A percentile compares a stretch with the other conserved stretches of the same genome.
Conservation (phyloP, 495 filamentous ascomycete species). For the Xylaria acuta region DNA sequence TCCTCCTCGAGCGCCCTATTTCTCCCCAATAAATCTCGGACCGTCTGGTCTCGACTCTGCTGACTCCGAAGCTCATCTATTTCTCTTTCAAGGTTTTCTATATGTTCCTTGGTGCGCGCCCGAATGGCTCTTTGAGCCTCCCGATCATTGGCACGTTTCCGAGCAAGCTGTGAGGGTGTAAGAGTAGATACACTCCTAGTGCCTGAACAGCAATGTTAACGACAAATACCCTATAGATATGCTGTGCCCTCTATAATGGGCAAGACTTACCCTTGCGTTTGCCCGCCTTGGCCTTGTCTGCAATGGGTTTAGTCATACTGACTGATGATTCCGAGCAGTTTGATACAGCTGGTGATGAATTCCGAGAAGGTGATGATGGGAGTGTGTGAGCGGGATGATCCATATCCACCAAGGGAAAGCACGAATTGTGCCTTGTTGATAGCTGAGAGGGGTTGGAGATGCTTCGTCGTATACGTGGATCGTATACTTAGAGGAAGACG, state of each 20-base stretch:
- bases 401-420: slow-evolving; percentile 17
- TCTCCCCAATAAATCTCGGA: slow-evolving; percentile 42
- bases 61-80: slow-evolving; percentile 62
- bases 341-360: slow-evolving; percentile 21
- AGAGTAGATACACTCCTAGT: slow-evolving; percentile 74
- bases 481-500: slow-evolving; percentile 12
- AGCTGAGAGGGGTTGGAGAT: background rate
- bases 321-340: slow-evolving; percentile 22
- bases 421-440: background rate
- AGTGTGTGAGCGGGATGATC: slow-evolving; percentile 17
- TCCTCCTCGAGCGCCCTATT: slow-evolving; percentile 51
- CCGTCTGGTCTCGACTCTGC: slow-evolving; percentile 43
- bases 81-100: slow-evolving; percentile 74
- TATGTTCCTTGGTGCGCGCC: slow-evolving; percentile 80
- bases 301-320: slow-evolving; percentile 24
- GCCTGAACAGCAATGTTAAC: slow-evolving; percentile 43
- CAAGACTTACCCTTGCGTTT: slow-evolving; percentile 30
- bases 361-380: slow-evolving; percentile 22
- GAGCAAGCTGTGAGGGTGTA: slow-evolving; percentile 72
- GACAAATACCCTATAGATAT: background rate
- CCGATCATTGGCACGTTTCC: slow-evolving; percentile 88
- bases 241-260: background rate
- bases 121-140: slow-evolving; percentile 88
- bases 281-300: slow-evolving; percentile 21
- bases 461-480: slow-evolving; percentile 9